Conservation (phyloP, 1,284 basidiomycete genomes). For the Abortiporus biennis region DNA sequence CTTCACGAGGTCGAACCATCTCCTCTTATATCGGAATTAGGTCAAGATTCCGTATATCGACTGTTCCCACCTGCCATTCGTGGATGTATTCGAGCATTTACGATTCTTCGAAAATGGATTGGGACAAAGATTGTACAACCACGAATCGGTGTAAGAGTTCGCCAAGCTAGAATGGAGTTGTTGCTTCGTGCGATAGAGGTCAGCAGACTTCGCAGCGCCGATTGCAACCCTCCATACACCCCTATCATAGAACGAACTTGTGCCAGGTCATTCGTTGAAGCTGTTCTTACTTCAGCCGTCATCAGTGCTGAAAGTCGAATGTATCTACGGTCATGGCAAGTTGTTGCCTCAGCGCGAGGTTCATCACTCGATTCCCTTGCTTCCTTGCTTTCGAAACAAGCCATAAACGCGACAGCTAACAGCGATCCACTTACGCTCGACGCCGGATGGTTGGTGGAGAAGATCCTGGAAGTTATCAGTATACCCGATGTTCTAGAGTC, state of each 20-base stretch:
- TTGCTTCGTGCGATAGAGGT: slow-evolving; percentile 66
- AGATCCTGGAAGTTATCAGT: slow-evolving; percentile 70
- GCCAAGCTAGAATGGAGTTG: slow-evolving; percentile 69
- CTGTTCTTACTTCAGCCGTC: slow-evolving; percentile 63
- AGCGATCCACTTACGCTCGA: slow-evolving; percentile 59
- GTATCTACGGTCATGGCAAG: slow-evolving; percentile 68
- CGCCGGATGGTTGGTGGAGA: slow-evolving; percentile 76
- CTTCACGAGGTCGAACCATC: slow-evolving; percentile 68
- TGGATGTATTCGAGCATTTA: slow-evolving; percentile 67
- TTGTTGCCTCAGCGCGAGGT: slow-evolving; percentile 53
- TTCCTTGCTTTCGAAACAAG: slow-evolving; percentile 47
- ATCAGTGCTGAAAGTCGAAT: slow-evolving; percentile 70
- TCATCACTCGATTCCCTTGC: slow-evolving; percentile 54
- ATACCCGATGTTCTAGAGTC: slow-evolving; percentile 66
- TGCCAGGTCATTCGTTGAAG: slow-evolving; percentile 72
- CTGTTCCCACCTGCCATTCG: slow-evolving; percentile 67
- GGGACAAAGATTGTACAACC: slow-evolving; percentile 60
- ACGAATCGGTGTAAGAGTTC: slow-evolving; percentile 48
- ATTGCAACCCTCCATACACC: slow-evolving; percentile 25
- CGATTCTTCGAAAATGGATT: slow-evolving; percentile 71
- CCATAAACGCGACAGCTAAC: slow-evolving; percentile 34
- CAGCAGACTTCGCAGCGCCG: slow-evolving; percentile 52
- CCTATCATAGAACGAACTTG: slow-evolving; percentile 45
- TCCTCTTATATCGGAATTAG: slow-evolving; percentile 58
- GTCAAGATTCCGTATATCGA: slow-evolving; percentile 64